Evolutionary conservation across 768 basidiomycete genomes (phyloP).

Genomic region (Strobilomyces confusus): DNA sequence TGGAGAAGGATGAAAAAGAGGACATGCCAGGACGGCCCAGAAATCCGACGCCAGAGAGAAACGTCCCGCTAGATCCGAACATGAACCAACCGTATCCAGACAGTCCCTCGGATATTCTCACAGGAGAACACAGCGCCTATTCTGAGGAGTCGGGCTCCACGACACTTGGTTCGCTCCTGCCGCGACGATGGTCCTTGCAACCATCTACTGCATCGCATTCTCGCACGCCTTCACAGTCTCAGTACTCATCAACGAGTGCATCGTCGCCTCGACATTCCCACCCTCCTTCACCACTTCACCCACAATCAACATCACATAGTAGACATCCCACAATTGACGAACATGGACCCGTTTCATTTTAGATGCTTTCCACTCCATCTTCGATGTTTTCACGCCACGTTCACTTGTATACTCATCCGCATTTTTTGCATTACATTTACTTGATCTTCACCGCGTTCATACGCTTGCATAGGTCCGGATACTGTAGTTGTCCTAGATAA

Average conservation of each 20-base stretch:
- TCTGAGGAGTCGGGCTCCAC: conserved; percentile 35
- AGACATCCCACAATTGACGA: conserved; percentile 34
- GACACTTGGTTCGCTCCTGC: conserved; percentile 32
- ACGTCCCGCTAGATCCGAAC: conserved; percentile 36
- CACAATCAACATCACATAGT: conserved; percentile 27
- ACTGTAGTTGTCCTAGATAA: conserved; percentile 3
- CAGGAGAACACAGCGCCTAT: conserved; percentile 25
- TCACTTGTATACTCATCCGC: conserved; percentile 5
- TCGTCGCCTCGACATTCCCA: conserved; percentile 30
- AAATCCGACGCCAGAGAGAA: conserved; percentile 53
- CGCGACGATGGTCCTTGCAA: conserved; percentile 32
- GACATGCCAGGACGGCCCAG: conserved; percentile 34
- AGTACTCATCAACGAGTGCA: conserved; percentile 27
- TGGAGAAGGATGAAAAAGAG: conserved; percentile 30
- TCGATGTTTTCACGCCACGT: conserved; percentile 5
- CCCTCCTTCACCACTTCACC: conserved; percentile 28
- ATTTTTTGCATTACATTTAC: conserved; percentile 5
- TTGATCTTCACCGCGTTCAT: conserved; percentile 6
- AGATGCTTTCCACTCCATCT: neutral
- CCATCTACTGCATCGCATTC: conserved; percentile 28
- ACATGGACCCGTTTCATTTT: conserved; percentile 16
- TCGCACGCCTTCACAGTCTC: conserved; percentile 30
- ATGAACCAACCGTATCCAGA: conserved; percentile 45
- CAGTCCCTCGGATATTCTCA: conserved; percentile 24
- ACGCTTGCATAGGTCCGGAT: neutral